These are phyloP conservation scores for Sporobolomyces pararoseus DNA, from an alignment of 768 basidiomycete genomes.

Conservation along the genomic window DNA sequence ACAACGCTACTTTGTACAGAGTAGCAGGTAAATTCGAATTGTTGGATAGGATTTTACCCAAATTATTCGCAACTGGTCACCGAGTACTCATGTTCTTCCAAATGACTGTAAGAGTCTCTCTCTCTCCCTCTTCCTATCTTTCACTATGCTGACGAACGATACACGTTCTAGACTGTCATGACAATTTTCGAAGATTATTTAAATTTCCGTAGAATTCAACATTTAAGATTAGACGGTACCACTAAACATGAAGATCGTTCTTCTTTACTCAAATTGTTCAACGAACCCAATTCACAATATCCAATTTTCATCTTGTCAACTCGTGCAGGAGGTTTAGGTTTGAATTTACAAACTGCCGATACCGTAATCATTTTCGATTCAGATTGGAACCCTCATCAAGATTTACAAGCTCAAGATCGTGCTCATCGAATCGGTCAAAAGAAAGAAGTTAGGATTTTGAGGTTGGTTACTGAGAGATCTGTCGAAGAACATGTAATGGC, in stretches of 20 bases:
- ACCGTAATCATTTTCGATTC: conserved; percentile 50
- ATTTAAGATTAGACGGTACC: conserved; percentile 88
- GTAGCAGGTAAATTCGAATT: conserved; percentile 91
- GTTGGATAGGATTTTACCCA: conserved; percentile 83
- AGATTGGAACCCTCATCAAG: conserved; percentile 91
- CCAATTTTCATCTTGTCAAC: conserved; percentile 79
- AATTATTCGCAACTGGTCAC: conserved; percentile 87
- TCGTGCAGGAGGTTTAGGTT: conserved; percentile 71
- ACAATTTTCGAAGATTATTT: conserved; percentile 79
- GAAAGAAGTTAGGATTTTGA: conserved; percentile 90
- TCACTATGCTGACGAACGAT: conserved; percentile 62
- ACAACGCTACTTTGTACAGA: conserved; percentile 72
- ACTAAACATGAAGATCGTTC: conserved; percentile 76
- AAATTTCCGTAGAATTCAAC: conserved; percentile 70
- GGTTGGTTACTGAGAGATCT: conserved; percentile 96
- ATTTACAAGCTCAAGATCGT: conserved; percentile 98
- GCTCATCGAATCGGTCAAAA: conserved; percentile 88
- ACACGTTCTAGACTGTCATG: conserved; percentile 69
- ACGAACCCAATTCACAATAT: conserved; percentile 59
- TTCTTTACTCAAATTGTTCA: conserved; percentile 80
- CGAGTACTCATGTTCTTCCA: conserved; percentile 99
- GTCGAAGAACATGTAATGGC: conserved; percentile 87
- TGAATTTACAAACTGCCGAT: conserved; percentile 76
- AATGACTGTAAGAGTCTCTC: conserved; percentile 62
- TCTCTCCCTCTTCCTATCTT: conserved; percentile 65